Base-by-base conservation (phyloP, 169 alveolate species). In the Babesia sp. region DNA sequence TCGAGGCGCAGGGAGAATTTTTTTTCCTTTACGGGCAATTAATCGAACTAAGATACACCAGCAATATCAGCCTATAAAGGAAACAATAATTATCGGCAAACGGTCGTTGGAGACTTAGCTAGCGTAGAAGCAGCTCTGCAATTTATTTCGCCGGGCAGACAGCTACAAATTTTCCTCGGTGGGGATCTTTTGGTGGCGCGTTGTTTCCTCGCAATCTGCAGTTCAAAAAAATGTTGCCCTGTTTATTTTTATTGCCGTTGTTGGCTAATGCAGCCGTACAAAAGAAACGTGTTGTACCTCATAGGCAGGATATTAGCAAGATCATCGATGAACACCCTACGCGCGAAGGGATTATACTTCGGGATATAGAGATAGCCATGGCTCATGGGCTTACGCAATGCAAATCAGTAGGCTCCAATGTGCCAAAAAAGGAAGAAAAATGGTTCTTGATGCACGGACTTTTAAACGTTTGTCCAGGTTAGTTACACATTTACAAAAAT, bases 171-270 rank as follows among this genome's bases (percentile, higher is more conserved):
- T 48, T 48, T 48, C 56, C 6, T 48, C 56, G 56, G 8, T 48
- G 56, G 56, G 56, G 56, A 48, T 48, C 28, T 48, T 12, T 20
- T n/a, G n/a, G 56, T 20, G 56, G 12, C 56, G 56, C 20, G 28
- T 48, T 48, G 46, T 18, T 48, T 48, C 28, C 6, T 14, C 20
- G 33, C 56, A 48, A 14, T 14, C 28, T 18, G 20, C 28, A 48
- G 20, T 18, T 48, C 7, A 28, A 7, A 48, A 48, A 48, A 48
- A 48, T 48, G 56, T 48, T 48, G 56, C n/a, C n/a, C n/a, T n/a
- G n/a, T n/a, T 48, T 48, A 6, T 48, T 48, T 48, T 20, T 48
- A 18, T 48, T 48, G 28, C 9, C 56, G 18, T 48, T 48, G 20
- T 8, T 18, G 7, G 12, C 28, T 48, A 28, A 9, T 48, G 56